Base-by-base conservation (phyloP, 768 basidiomycete genomes). In the Hortiboletus campestris region DNA sequence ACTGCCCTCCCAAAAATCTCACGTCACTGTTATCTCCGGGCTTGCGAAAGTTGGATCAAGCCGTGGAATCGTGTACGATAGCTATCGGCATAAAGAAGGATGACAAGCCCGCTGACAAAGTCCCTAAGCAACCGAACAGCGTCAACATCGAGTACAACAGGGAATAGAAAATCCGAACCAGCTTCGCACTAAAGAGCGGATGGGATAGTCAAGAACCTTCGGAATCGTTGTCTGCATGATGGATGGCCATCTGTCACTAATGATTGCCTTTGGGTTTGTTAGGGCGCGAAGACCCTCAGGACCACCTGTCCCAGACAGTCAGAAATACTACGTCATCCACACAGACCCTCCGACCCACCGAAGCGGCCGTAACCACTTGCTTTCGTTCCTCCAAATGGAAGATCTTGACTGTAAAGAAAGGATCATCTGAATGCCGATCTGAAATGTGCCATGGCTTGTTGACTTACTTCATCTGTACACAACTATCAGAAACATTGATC, bases 371-470 rank as follows among this genome's bases (percentile, higher is more conserved):
- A 95, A 39, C 96, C 96, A 49, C 90, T 93, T 31, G 80, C 80
- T 72, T 98, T 99, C 43, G 83, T 82, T 38, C 97, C 97, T 29
- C 97, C 97, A 58, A 99, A 99, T 11, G 97, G 96, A 59, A 96
- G 78, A 66, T 94, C 90, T 79, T 99, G 96, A 67, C 84, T 86
- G 54, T 52, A 58, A 53, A 58, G 28, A 48, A 57, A 42, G 48
- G 41, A 2, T 14, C 20, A 55, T 45, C 11, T 41, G 25, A 16
- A 32, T 6, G n/a, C 43, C 6, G 28, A 32, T 36, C 32, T 44
- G 38, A 20, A 59, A 63, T 66, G 49, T 10, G 34, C 34, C 34
- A 58, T 22, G 19, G 36, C 44, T 19, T 34, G 6, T 32, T 2
- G 29, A 72, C 85, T 59, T 70, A 87, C 86, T 91, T 90, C 59